Evolutionary conservation across 2,329 filamentous ascomycete genomes (phyloP).

Genomic region (Coleophoma eucalyptorum): DNA sequence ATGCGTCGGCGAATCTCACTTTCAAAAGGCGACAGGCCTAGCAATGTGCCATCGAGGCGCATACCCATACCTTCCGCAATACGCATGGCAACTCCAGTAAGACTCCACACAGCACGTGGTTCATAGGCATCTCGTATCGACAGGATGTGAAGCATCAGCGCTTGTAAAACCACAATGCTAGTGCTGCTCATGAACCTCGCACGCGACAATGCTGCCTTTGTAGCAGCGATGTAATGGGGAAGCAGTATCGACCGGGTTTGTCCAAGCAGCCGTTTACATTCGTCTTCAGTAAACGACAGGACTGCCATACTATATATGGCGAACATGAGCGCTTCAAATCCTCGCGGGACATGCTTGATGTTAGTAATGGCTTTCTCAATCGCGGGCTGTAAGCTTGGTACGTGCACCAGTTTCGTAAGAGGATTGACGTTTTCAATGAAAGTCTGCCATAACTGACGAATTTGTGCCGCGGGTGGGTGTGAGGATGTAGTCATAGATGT

Average conservation of each 20-base stretch:
- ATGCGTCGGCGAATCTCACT: conserved; percentile 64
- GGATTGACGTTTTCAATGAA: conserved; percentile 68
- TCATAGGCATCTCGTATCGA: conserved; percentile 37
- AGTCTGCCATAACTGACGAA: conserved; percentile 62
- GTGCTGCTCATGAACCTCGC: conserved; percentile 56
- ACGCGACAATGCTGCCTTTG: conserved; percentile 45
- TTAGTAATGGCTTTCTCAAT: conserved; percentile 56
- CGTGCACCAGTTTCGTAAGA: conserved; percentile 63
- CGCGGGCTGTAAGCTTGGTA: conserved; percentile 58
- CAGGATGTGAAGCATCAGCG: conserved; percentile 50
- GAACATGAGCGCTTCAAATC: conserved; percentile 69
- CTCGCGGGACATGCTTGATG: conserved; percentile 28
- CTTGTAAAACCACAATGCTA: conserved; percentile 57
- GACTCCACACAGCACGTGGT: conserved; percentile 55
- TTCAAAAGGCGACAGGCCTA: conserved; percentile 58
- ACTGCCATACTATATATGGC: conserved; percentile 57
- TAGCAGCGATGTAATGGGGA: conserved; percentile 30
- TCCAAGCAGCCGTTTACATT: conserved; percentile 30
- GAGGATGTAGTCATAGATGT: conserved; percentile 14
- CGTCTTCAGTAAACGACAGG: conserved; percentile 52
- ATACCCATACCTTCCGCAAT: conserved; percentile 67
- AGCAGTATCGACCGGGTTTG: conserved; percentile 15
- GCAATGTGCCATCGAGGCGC: conserved; percentile 56
- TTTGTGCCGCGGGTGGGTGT: conserved; percentile 38
- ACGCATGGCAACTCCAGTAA: conserved; percentile 57